Base-by-base conservation (phyloP, 768 basidiomycete species). In the Pluteus cervinus region DNA sequence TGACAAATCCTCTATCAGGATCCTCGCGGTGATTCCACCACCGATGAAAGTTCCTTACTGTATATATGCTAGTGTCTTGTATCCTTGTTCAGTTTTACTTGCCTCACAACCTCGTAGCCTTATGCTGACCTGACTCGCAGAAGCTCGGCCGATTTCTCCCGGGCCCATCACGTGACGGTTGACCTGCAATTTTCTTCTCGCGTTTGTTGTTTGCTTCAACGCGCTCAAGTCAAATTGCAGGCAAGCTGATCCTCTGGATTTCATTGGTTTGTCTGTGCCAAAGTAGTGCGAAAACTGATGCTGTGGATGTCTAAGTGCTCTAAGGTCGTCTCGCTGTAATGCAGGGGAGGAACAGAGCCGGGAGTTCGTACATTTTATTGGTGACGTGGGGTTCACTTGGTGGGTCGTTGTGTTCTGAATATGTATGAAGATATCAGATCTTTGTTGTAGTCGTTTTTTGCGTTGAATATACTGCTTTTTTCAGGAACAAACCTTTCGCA, bases 1-100 rank as follows among this genome's bases (percentile, higher is more conserved):
- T 84, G 56, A 66, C 58, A 43, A 17, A 36, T 20, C 16, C 22
- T 36, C 15, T 22, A 9, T 21, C 22, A 11, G 15, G 34, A 11
- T 28, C 26, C 26, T 9, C 14, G 26, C 9, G 9, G 29, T 36
- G n/a, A 29, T n/a, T n/a, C n/a, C n/a, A 30, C 29, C 39, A 33
- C 32, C 33, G 39, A 34, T 32, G 15, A 7, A 32, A 7, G 20
- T 8, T 32, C 15, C 9, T 7, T 8, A 7, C 8, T 18, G n/a
- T 7, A 7, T 32, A 12, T 14, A 16, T 18, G 20, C 7, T 7
- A 7, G n/a, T 18, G n/a, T 32, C 15, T 7, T 7, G 14, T 16
- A 18, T 32, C 15, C 7, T 18, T 38, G 11, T 30, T 38, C 7
- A 22, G 12, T 23, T 35, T 16, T 22, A 28, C 17, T 35, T 15